phyloP scores from a whole-genome alignment of 73 alveolate genomes.

The Symbiodinium pilosum region DNA sequence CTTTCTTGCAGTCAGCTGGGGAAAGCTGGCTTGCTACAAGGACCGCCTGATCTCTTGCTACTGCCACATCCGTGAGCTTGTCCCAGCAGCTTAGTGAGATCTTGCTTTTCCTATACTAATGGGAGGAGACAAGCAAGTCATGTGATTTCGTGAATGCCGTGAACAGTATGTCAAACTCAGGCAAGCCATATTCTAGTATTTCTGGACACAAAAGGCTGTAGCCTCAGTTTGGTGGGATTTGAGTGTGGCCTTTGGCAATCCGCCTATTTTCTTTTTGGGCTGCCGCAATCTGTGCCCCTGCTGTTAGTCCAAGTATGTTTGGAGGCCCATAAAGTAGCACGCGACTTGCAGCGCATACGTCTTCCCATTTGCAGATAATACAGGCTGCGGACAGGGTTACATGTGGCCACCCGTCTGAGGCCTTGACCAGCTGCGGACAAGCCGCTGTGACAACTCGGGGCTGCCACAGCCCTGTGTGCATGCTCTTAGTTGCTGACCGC shows the following conservation, averaged over 20 bases:
- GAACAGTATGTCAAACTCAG: neutral
- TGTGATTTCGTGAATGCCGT: neutral
- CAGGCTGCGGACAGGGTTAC: too few relatives aligned
- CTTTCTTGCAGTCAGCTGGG: neutral
- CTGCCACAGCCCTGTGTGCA: neutral
- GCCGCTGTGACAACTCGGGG: neutral
- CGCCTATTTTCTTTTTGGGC: too few relatives aligned
- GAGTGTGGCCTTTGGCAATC: too few relatives aligned
- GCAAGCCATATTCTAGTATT: neutral
- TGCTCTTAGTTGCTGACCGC: neutral
- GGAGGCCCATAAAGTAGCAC: too few relatives aligned
- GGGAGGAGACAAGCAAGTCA: neutral
- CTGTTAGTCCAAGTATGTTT: too few relatives aligned
- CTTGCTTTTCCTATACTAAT: too few relatives aligned
- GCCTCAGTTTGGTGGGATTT: too few relatives aligned
- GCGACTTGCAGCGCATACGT: too few relatives aligned
- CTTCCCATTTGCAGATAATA: too few relatives aligned
- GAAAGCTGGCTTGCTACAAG: neutral
- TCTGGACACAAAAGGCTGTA: neutral
- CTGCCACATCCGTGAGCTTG: conserved; percentile 3
- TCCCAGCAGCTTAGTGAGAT: neutral
- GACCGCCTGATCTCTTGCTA: neutral
- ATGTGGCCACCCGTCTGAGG: too few relatives aligned
- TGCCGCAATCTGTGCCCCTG: too few relatives aligned
- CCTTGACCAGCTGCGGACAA: neutral